Percentiles rank a stretch among this genome's conserved stretches.
Evolutionary conservation across 2,329 filamentous ascomycete species (phyloP).

Genomic region (Lachnellula cervina): DNA sequence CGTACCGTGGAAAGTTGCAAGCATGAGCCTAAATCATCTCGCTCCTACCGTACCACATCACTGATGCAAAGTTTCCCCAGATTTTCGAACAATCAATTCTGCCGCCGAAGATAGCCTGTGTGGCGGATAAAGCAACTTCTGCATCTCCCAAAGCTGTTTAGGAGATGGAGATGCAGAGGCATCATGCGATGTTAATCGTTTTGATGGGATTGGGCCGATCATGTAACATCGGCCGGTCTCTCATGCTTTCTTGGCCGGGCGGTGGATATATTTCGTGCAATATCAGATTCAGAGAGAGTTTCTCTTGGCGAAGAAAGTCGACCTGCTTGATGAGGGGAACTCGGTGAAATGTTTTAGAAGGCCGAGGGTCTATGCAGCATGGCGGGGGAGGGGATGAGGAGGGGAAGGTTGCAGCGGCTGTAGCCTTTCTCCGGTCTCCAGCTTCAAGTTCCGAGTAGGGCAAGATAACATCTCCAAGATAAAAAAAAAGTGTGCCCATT

Average conservation of each 20-base stretch:
- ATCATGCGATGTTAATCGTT: slow-evolving; percentile 17
- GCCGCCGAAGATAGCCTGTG: slow-evolving; percentile 15
- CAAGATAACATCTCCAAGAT: background rate
- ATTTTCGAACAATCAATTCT: slow-evolving; percentile 3
- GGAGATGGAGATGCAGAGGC: background rate
- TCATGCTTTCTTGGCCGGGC: background rate
- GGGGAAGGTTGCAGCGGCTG: background rate
- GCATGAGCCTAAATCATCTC: slow-evolving; percentile 16
- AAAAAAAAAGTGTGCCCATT: background rate
- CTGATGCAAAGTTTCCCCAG: background rate
- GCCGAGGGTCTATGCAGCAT: slow-evolving; percentile 4
- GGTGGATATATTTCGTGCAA: background rate
- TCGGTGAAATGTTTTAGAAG: slow-evolving; percentile 14
- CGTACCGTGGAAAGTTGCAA: background rate
- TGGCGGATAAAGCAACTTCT: slow-evolving; percentile 13
- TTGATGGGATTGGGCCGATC: background rate
- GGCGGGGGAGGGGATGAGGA: background rate
- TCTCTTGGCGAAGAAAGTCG: background rate
- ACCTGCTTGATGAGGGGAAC: background rate
- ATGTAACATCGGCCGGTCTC: slow-evolving; percentile 5
- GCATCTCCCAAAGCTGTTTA: slow-evolving; percentile 12
- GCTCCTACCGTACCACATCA: background rate
- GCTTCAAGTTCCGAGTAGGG: background rate
- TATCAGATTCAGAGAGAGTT: background rate
- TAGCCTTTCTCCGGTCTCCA: background rate